Conservation (phyloP, 495 filamentous ascomycete species). For the Penicillium herquei region DNA sequence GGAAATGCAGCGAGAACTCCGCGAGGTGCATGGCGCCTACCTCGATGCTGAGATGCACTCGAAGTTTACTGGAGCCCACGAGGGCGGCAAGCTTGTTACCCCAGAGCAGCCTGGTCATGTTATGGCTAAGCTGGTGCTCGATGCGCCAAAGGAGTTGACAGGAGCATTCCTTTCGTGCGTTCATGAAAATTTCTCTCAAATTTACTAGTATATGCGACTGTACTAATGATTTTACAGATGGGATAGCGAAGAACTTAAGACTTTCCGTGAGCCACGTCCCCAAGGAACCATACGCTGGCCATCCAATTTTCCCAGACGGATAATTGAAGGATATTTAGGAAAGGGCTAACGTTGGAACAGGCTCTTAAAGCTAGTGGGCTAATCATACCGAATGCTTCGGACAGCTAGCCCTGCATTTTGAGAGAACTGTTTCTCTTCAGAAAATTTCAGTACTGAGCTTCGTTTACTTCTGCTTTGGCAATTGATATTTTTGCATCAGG, state of each 20-base stretch:
- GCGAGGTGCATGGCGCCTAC: constrained; percentile 62
- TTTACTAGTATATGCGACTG: not conserved
- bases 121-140: constrained; percentile 72
- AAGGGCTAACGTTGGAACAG: too few species aligned
- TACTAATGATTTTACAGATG: constrained; percentile 60
- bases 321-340: too few species aligned
- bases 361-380: too few species aligned
- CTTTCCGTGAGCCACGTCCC: constrained; percentile 49
- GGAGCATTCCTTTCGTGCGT: constrained; percentile 74
- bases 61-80: constrained; percentile 68
- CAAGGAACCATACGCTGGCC: too few species aligned
- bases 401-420: too few species aligned
- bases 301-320: too few species aligned
- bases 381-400: too few species aligned
- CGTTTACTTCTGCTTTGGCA: too few species aligned
- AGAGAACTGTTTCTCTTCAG: too few species aligned
- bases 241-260: constrained; percentile 63
- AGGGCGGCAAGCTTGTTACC: constrained; percentile 65
- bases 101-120: constrained; percentile 85
- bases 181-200: constrained; percentile 1
- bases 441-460: too few species aligned
- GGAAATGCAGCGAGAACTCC: constrained; percentile 83
- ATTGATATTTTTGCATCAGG: too few species aligned
- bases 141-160: constrained; percentile 62
- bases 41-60: constrained; percentile 66